These are phyloP conservation scores for Rhodotorula sp. DNA, from an alignment of 1,284 basidiomycete species.

Conservation along the genomic window DNA sequence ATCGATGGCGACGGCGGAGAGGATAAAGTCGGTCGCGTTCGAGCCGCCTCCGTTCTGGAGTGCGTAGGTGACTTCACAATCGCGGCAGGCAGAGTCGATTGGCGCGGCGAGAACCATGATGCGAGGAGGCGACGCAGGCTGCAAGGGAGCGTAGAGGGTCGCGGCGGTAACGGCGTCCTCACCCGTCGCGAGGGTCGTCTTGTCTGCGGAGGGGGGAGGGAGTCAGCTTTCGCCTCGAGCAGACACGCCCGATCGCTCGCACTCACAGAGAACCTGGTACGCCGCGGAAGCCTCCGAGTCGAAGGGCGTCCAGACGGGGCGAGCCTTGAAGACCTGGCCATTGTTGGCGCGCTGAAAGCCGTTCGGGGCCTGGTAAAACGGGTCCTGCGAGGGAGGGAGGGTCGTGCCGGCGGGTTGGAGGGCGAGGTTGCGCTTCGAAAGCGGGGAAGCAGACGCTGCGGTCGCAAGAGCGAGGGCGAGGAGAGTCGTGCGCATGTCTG, in stretches of 20 bases:
- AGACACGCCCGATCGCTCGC: too few species aligned
- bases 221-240: too few species aligned
- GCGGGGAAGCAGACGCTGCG: background rate
- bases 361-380: background rate
- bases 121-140: conserved; percentile 4
- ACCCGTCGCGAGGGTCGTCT: background rate
- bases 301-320: conserved; percentile 8
- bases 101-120: conserved; percentile 12
- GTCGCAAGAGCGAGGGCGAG: background rate
- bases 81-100: conserved; percentile 7
- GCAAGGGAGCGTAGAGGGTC: background rate
- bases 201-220: background rate
- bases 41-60: conserved; percentile 1
- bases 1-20: conserved; percentile 1
- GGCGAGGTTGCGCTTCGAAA: background rate
- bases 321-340: conserved; percentile 4
- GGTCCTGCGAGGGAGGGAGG: conserved; percentile 1
- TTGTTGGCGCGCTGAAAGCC: background rate
- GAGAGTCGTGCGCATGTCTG: background rate
- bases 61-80: conserved; percentile 1
- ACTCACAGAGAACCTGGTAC: conserved; percentile 8
- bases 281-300: background rate
- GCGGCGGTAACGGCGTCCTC: background rate
- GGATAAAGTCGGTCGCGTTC: conserved; percentile 1
- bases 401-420: background rate